These are phyloP conservation scores for Eimeria sp. DNA, from an alignment of 169 alveolate species.

Conservation along the genomic window DNA sequence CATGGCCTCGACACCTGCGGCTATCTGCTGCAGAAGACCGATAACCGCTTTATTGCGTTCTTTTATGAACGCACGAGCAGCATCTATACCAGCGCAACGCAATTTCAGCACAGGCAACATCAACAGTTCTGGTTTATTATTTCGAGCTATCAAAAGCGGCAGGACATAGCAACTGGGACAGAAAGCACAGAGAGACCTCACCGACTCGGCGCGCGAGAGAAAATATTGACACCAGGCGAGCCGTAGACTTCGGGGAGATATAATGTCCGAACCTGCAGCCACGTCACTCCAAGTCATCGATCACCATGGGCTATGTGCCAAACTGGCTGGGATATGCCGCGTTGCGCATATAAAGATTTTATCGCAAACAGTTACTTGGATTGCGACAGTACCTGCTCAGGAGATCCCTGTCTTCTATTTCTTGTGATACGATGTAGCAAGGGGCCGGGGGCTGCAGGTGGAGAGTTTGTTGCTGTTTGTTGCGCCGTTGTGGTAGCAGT, in stretches of 20 bases:
- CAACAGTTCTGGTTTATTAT: neutral
- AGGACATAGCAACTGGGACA: neutral
- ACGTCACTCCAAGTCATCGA: neutral
- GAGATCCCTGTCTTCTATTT: constrained; percentile 15
- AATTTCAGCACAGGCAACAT: neutral
- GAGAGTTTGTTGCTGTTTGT: neutral
- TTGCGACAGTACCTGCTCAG: constrained; percentile 32
- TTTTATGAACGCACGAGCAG: constrained; percentile 34
- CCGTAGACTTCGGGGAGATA: neutral
- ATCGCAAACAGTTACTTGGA: neutral
- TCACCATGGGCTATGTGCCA: neutral
- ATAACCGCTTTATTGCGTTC: constrained; percentile 46
- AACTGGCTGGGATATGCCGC: neutral
- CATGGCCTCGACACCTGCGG: constrained; percentile 27
- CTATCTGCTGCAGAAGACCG: constrained; percentile 6
- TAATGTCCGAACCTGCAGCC: neutral
- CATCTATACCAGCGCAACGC: constrained; percentile 46
- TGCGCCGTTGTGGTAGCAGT: neutral
- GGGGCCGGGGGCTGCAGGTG: constrained; percentile 29
- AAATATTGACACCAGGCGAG: constrained; percentile 50
- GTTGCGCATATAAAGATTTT: neutral
- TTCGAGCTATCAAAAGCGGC: neutral
- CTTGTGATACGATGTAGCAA: constrained; percentile 37
- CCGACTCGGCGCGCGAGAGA: constrained; percentile 60
- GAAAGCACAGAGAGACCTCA: neutral